Evolutionary conservation across 148 eudicot species (phyloP).

Genomic region (Rhododendron simsii): DNA sequence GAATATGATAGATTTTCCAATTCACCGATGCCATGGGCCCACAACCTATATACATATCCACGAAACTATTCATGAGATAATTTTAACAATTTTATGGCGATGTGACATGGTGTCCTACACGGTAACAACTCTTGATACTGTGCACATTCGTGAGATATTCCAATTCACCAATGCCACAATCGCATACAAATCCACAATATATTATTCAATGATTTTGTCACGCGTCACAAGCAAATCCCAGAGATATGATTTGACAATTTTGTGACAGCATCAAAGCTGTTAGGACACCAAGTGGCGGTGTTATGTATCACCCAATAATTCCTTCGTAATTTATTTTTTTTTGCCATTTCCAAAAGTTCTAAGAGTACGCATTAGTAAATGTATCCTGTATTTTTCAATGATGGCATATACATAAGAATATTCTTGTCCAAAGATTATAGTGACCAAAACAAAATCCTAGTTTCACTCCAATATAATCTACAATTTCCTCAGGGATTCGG

Average conservation of each 20-base stretch:
- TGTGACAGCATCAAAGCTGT: background rate
- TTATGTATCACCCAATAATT: background rate
- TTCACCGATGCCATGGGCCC: background rate
- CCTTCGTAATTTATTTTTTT: too few relatives aligned
- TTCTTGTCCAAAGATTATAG: background rate
- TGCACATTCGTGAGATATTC: background rate
- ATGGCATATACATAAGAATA: background rate
- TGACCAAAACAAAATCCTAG: background rate
- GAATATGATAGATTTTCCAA: background rate
- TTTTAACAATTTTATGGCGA: background rate
- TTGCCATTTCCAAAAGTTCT: background rate
- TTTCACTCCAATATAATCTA: too few relatives aligned
- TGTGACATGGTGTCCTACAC: background rate
- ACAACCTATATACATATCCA: too few relatives aligned
- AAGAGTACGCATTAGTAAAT: background rate
- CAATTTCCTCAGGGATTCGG: too few relatives aligned
- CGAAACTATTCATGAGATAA: too few relatives aligned
- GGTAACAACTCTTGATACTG: too few relatives aligned
- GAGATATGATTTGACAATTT: too few relatives aligned
- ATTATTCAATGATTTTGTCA: background rate
- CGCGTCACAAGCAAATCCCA: background rate
- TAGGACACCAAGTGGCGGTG: background rate
- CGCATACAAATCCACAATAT: background rate
- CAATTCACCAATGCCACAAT: background rate
- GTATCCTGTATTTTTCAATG: background rate